Evolutionary conservation across 2,329 filamentous ascomycete genomes (phyloP).

Genomic region (Fusarium tjaetaba): DNA sequence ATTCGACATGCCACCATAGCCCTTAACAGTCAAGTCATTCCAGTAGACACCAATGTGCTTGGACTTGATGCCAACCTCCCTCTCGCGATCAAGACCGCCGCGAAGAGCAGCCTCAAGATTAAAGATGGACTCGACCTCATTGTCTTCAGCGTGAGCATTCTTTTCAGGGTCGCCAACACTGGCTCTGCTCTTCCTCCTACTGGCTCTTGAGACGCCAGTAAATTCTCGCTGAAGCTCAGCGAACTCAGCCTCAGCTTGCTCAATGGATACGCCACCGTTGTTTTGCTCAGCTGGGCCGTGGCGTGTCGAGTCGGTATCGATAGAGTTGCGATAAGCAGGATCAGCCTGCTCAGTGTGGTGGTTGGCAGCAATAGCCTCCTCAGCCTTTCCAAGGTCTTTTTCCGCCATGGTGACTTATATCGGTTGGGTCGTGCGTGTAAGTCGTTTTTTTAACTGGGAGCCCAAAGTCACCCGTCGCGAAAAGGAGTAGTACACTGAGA

Average conservation of each 20-base stretch:
- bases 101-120: conserved; percentile 80
- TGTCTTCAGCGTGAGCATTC: conserved; percentile 51
- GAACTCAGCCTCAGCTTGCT: conserved; percentile 76
- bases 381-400: conserved; percentile 42
- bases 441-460: conserved; percentile 28
- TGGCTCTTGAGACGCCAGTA: conserved; percentile 65
- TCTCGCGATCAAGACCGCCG: conserved; percentile 75
- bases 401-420: conserved; percentile 41
- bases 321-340: conserved; percentile 32
- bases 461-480: conserved; percentile 43
- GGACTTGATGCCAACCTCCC: conserved; percentile 79
- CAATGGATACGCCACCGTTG: conserved; percentile 67
- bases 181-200: conserved; percentile 46
- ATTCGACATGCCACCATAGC: conserved; percentile 78
- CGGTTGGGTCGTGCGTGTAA: background rate
- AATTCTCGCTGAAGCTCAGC: conserved; percentile 71
- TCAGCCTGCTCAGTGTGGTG: conserved; percentile 42
- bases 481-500: background rate
- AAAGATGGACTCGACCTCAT: conserved; percentile 65
- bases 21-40: conserved; percentile 80
- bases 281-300: conserved; percentile 32
- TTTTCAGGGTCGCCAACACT: conserved; percentile 67
- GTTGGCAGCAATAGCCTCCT: conserved; percentile 45
- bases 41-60: conserved; percentile 85
- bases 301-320: conserved; percentile 46